Evolutionary conservation across 2,329 filamentous ascomycete genomes (phyloP).

Genomic region (Dendrostoma leiphaemia): DNA sequence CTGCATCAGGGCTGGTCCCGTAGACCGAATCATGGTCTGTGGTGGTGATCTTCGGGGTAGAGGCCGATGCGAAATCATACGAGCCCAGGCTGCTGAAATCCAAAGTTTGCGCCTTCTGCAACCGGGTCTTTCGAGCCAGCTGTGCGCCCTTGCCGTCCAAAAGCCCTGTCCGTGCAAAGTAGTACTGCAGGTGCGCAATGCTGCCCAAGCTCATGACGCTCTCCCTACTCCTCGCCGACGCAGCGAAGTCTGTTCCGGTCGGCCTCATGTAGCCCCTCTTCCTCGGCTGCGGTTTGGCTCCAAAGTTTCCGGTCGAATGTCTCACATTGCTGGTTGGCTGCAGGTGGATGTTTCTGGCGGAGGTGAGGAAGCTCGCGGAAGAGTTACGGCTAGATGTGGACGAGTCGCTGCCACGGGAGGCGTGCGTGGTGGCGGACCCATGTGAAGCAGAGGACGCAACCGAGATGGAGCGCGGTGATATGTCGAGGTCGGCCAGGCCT

Average conservation of each 20-base stretch:
- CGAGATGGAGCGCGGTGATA: constrained; percentile 62
- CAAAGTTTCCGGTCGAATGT: constrained; percentile 44
- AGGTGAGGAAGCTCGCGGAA: constrained; percentile 54
- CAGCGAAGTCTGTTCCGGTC: constrained; percentile 83
- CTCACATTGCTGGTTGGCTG: constrained; percentile 30
- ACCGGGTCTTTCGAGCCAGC: constrained; percentile 66
- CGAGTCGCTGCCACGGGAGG: constrained; percentile 54
- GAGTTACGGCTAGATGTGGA: constrained; percentile 56
- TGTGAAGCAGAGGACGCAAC: constrained; percentile 59
- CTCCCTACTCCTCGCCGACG: constrained; percentile 84
- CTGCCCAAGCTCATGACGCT: constrained; percentile 95
- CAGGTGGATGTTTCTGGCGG: constrained; percentile 38
- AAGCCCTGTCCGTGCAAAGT: constrained; percentile 91
- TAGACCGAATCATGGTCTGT: constrained; percentile 60
- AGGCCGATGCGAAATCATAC: constrained; percentile 32
- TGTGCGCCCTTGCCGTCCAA: constrained; percentile 91
- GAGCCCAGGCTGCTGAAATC: constrained; percentile 56
- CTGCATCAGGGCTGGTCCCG: constrained; percentile 56
- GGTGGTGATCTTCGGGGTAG: constrained; percentile 36
- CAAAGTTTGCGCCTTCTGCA: constrained; percentile 53
- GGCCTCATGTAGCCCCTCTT: constrained; percentile 85
- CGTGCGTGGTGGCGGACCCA: constrained; percentile 48
- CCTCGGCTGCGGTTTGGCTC: constrained; percentile 37
- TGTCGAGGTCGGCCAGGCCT: constrained; percentile 41
- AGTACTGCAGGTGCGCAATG: constrained; percentile 96